Percentiles rank a stretch among this genome's conserved stretches.
These are phyloP conservation scores for Anthoceros angustus DNA, from an alignment of 225 moss, liverwort and hornwort genomes.

Conservation along the genomic window DNA sequence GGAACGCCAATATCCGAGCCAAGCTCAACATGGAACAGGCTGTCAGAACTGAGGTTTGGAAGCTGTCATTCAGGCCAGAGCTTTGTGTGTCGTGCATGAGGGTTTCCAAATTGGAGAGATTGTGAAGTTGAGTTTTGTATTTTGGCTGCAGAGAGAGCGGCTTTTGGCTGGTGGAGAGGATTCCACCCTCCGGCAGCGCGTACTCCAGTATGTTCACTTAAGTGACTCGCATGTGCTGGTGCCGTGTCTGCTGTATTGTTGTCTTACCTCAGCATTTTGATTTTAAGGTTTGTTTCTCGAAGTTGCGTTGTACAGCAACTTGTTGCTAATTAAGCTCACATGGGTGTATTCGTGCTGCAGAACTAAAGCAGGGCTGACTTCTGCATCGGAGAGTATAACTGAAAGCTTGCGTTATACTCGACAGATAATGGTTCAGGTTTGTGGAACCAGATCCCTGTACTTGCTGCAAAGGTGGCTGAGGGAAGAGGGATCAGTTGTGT, in stretches of 20 bases:
- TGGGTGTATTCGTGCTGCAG: slow-evolving; percentile 18
- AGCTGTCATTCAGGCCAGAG: not conserved
- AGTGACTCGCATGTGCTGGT: not conserved
- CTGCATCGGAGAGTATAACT: slow-evolving; percentile 69
- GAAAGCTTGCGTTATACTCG: slow-evolving; percentile 89
- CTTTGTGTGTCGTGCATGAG: not conserved
- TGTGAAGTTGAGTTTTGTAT: not conserved
- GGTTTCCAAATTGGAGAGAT: not conserved
- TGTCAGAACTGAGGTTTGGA: slow-evolving; percentile 53
- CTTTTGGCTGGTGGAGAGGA: slow-evolving; percentile 84
- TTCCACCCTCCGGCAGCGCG: slow-evolving; percentile 55
- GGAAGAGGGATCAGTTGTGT: not conserved
- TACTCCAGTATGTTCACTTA: slow-evolving; percentile 49
- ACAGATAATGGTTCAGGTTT: slow-evolving; percentile 93
- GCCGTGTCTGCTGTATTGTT: not conserved
- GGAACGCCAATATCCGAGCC: slow-evolving; percentile 71
- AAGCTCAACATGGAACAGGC: slow-evolving; percentile 78
- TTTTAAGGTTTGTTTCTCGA: no score
- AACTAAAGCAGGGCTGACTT: slow-evolving; percentile 80
- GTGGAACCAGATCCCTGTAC: not conserved
- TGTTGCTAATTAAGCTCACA: no score
- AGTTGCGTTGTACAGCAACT: no score
- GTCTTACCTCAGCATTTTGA: not conserved
- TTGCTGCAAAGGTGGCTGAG: not conserved
- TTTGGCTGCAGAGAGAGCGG: slow-evolving; percentile 54